Base-by-base conservation (phyloP, 176 grass and related monocot genomes). In the Lolium perenne region DNA sequence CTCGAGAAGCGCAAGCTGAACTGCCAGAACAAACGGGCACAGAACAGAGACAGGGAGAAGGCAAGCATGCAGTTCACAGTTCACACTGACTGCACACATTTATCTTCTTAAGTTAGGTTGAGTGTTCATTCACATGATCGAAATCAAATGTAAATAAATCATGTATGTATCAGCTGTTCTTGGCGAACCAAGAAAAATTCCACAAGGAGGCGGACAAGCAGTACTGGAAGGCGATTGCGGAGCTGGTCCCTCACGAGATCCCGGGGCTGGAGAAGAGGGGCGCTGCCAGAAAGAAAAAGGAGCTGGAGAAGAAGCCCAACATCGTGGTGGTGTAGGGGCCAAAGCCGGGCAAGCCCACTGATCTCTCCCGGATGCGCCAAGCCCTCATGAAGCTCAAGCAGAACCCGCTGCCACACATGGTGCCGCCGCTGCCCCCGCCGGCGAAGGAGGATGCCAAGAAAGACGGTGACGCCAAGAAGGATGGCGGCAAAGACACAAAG, bases 41-140 rank as follows among this genome's bases (percentile, higher is more conserved):
- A 77, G 50, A 95, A 95, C 81, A 89, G 91, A 76, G 91, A 91
- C 53, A 87, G 81, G 70, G 94, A 95, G 79, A 95, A 95, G 91
- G 94, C 91, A 90, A 1, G 11, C 9, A 81, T 38, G 13, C 43
- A 29, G 7, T 20, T 35, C 32, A 35, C 32, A 35, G 32, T 35
- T 26, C 48, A 18, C 48, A 50, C 48, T 50, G 48, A 50, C 48
- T 50, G 48, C 48, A 50, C 23, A 76, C 57, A 22, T 8, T 22
- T 9, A 32, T 50, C 55, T 77, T 77, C 45, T 26, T 77, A 51
- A 11, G 49, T 32, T 32, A 75, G 38, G 56, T 8, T 40, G 16
- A 15, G 14, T 77, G 61, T 56, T 68, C n/a, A 59, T 4, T 48
- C 1, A 4, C 29, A 47, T 47, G 58, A 48, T 35, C 11, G 16